These are phyloP conservation scores for Anacardium occidentale DNA, from an alignment of 345 rosid species.

Conservation along the genomic window DNA sequence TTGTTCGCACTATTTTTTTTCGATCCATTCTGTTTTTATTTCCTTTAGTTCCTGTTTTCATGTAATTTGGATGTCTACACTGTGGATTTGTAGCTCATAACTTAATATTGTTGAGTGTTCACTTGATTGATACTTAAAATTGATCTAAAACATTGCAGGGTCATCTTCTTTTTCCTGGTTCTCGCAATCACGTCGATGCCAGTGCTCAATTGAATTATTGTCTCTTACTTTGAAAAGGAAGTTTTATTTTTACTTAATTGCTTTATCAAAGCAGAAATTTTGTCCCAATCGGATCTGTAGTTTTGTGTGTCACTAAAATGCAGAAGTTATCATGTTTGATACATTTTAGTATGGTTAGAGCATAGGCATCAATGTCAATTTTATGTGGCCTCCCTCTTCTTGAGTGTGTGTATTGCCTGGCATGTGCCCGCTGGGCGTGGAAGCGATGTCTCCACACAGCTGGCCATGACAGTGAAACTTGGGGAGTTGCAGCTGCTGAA, in stretches of 20 bases:
- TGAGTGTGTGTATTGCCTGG: conserved; percentile 90
- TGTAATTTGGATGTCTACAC: background rate
- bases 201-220: background rate
- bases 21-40: background rate
- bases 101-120: too few species aligned
- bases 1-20: background rate
- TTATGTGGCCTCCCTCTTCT: conserved; percentile 83
- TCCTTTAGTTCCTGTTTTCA: background rate
- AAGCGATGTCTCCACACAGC: conserved; percentile 89
- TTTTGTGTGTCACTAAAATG: background rate
- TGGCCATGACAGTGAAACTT: conserved; percentile 87
- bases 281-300: background rate
- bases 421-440: conserved; percentile 98
- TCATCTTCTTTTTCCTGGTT: background rate
- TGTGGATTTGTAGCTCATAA: background rate
- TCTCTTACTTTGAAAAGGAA: background rate
- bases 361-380: conserved; percentile 56
- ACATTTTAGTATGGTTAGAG: conserved; percentile 2
- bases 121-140: too few species aligned
- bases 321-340: conserved; percentile 11
- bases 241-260: background rate
- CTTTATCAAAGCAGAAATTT: conserved; percentile 7
- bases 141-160: background rate
- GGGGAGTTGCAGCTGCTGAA: conserved; percentile 80
- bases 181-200: background rate